Conservation (phyloP, 2,329 filamentous ascomycete genomes). For the Davidsoniella neocaledoniae region DNA sequence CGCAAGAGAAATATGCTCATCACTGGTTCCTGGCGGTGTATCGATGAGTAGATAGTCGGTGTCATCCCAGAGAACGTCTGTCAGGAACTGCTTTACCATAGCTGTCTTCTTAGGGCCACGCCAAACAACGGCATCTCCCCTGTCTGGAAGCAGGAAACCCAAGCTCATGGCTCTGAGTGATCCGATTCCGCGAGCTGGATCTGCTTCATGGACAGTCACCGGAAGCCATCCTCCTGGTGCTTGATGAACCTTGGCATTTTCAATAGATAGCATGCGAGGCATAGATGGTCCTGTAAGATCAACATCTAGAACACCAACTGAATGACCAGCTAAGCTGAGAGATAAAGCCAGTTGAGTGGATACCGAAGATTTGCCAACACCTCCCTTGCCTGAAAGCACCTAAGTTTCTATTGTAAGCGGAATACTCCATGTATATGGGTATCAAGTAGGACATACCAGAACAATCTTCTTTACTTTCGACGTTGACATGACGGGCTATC, state of each 20-base stretch:
- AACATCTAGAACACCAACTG: slow-evolving; percentile 87
- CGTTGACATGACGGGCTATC: slow-evolving; percentile 11
- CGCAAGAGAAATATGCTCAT: slow-evolving; percentile 90
- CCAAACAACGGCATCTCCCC: slow-evolving; percentile 92
- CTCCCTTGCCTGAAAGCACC: slow-evolving; percentile 90
- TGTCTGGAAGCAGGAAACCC: slow-evolving; percentile 68
- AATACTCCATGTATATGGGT: background rate
- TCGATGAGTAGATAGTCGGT: slow-evolving; percentile 91
- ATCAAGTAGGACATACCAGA: slow-evolving; percentile 34
- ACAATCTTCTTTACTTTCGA: slow-evolving; percentile 58
- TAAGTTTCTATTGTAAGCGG: slow-evolving; percentile 17
- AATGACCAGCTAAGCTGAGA: slow-evolving; percentile 67
- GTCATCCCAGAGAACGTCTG: slow-evolving; percentile 73
- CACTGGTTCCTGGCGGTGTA: slow-evolving; percentile 87
- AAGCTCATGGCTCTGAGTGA: slow-evolving; percentile 75
- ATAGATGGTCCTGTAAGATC: slow-evolving; percentile 95
- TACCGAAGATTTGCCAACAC: slow-evolving; percentile 95
- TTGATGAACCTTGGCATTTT: slow-evolving; percentile 77
- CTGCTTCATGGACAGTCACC: slow-evolving; percentile 58
- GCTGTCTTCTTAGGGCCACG: slow-evolving; percentile 96
- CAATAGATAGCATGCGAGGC: slow-evolving; percentile 82
- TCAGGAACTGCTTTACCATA: slow-evolving; percentile 93
- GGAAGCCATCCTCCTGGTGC: slow-evolving; percentile 86
- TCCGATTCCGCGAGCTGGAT: slow-evolving; percentile 35
- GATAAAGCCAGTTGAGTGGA: slow-evolving; percentile 90